These are phyloP conservation scores for Jaminaea rosea DNA, from an alignment of 1,284 basidiomycete species.

Conservation along the genomic window DNA sequence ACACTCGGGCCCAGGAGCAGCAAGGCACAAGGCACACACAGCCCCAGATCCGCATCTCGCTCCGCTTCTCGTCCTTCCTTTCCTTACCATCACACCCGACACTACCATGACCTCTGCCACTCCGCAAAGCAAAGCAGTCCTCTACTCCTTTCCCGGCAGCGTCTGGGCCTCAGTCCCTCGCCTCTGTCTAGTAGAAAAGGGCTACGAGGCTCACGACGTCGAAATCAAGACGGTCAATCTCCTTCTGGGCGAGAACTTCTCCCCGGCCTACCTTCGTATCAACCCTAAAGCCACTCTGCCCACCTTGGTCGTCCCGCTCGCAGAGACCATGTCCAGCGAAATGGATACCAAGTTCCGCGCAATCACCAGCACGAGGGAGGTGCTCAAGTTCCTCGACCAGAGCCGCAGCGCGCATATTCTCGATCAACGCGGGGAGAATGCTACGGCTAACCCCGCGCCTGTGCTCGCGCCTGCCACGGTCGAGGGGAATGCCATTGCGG, in stretches of 20 bases:
- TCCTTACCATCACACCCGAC: not conserved
- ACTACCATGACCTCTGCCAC: not conserved
- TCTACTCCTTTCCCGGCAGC: conserved; percentile 12
- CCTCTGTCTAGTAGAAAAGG: conserved; percentile 27
- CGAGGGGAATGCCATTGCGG: conserved; percentile 57
- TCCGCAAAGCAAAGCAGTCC: not conserved
- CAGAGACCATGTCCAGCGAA: conserved; percentile 62
- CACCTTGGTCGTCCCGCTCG: conserved; percentile 69
- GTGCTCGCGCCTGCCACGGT: conserved; percentile 70
- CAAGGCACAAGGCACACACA: too few relatives aligned
- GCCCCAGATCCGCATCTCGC: not conserved
- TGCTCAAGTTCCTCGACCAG: conserved; percentile 72
- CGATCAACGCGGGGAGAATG: conserved; percentile 59
- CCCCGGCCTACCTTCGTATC: conserved; percentile 61
- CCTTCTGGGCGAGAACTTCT: conserved; percentile 55
- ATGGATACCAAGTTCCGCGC: conserved; percentile 72
- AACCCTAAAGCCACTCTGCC: conserved; percentile 78
- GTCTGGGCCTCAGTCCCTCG: conserved; percentile 27
- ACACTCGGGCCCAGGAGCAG: too few relatives aligned
- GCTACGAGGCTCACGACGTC: conserved; percentile 25
- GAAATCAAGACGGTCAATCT: conserved; percentile 40
- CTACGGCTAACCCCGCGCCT: conserved; percentile 62
- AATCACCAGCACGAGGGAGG: conserved; percentile 66
- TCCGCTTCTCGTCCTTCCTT: not conserved
- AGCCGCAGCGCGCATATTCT: conserved; percentile 50